These are phyloP conservation scores for Solanum dulcamara DNA, from an alignment of 257 asterid species.

Conservation along the genomic window DNA sequence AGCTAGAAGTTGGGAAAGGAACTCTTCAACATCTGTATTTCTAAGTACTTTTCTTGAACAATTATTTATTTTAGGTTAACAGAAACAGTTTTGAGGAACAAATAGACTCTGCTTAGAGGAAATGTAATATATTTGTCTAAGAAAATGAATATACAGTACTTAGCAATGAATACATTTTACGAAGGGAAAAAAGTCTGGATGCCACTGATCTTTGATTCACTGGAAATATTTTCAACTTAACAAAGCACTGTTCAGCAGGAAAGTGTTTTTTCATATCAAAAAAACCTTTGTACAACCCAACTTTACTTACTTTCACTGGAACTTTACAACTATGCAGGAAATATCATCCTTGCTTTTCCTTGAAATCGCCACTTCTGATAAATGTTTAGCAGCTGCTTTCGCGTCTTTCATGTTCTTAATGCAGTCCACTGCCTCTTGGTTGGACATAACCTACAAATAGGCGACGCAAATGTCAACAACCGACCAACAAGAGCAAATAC, in stretches of 20 bases:
- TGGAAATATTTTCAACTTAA: neutral
- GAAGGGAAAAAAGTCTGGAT: neutral
- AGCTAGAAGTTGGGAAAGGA: neutral
- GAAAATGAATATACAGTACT: neutral
- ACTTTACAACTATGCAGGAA: constrained; percentile 86
- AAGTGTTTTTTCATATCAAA: neutral
- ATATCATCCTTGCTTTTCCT: constrained; percentile 83
- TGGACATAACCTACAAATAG: constrained; percentile 61
- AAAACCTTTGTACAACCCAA: neutral
- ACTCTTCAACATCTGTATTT: neutral
- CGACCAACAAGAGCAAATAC: neutral
- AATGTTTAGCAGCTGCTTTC: constrained; percentile 63
- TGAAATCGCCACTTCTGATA: constrained; percentile 45
- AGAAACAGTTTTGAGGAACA: neutral
- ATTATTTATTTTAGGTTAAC: neutral
- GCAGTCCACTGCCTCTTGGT: constrained; percentile 77
- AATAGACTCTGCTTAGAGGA: neutral
- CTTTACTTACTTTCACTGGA: constrained; percentile 18
- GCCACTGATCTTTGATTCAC: neutral
- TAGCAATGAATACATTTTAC: neutral
- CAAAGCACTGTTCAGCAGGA: neutral
- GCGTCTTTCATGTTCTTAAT: constrained; percentile 54
- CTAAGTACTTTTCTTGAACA: neutral
- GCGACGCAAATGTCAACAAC: neutral
- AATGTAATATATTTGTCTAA: neutral